Base-by-base conservation (phyloP, 192 early-diverging fungal species). In the Entomortierella beljakovae region DNA sequence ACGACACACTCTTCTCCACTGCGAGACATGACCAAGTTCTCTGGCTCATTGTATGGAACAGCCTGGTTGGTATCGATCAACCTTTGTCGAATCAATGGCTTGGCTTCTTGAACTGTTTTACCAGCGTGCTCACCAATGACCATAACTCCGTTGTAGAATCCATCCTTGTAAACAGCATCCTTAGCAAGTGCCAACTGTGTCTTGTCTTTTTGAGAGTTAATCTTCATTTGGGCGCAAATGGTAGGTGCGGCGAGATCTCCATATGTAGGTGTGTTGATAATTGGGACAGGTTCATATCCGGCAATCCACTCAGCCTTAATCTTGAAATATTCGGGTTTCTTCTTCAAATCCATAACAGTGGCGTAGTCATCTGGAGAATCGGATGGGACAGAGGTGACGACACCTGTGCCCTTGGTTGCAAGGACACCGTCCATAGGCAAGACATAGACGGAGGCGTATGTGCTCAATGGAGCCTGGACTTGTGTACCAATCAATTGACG, bases 321-420 rank as follows among this genome's bases (percentile, higher is more conserved):
- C 67, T 95, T 90, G 83, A 97, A 98, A 84, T 93, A 98, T 13
- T 87, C 94, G 26, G 91, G 79, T 86, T 99, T 99, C 86, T 98
- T 99, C 68, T 89, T 90, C 80, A 99, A 81, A 75, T 99, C 98
- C 76, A 89, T 88, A 69, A 98, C 85, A 40, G 97, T 89, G 31
- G 94, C 91, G 83, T 84, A 98, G 85, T 99, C 98, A 80, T 98
- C 96, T 15, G 98, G 98, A 35, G 98, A 98, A 67, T 99, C 98
- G 0, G 97, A 98, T 33, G 98, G 98, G 32, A 99, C 98, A 8
- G 98, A 99, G 0, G 97, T 98, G 35, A 98, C 97, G 28, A 99
- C 96, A 58, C 98, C 98, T 1, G 98, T 99, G 68, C 98, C 98
- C 88, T 97, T 99, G 54, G 92, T 95, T 37, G 93, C 90, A 50